A percentile compares a stretch with the other conserved stretches of the same genome.
Evolutionary conservation across 495 filamentous ascomycete species (phyloP).

Genomic region (Xylaria acuta): DNA sequence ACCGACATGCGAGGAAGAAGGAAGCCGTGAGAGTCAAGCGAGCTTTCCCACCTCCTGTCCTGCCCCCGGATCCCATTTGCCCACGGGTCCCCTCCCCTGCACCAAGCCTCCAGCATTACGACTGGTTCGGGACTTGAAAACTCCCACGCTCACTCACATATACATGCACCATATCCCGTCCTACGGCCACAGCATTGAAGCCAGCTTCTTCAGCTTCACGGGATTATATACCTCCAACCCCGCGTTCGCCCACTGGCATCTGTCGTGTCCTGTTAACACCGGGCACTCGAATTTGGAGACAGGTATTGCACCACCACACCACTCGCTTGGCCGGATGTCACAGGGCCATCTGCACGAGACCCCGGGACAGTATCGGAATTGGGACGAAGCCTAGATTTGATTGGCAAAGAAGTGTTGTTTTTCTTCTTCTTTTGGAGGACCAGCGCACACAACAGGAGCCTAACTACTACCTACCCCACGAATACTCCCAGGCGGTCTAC

Average conservation of each 20-base stretch:
- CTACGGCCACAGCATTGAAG: not conserved
- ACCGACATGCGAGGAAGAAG: constrained; percentile 10
- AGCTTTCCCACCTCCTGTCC: constrained; percentile 1
- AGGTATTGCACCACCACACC: constrained; percentile 23
- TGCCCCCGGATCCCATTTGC: constrained; percentile 6
- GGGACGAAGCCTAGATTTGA: constrained; percentile 34
- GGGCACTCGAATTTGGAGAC: constrained; percentile 22
- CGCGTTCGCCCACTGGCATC: constrained; percentile 13
- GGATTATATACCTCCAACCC: constrained; percentile 16
- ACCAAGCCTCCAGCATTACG: constrained; percentile 23
- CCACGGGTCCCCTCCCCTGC: constrained; percentile 22
- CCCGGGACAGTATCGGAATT: constrained; percentile 38
- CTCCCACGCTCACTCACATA: constrained; percentile 21
- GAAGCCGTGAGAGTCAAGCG: constrained; percentile 14
- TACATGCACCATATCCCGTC: constrained; percentile 24
- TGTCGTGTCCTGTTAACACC: constrained; percentile 23
- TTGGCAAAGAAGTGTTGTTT: constrained; percentile 34
- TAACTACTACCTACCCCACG: constrained; percentile 41
- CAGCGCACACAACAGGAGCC: constrained; percentile 37
- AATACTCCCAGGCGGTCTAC: constrained; percentile 38
- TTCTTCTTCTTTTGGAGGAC: constrained; percentile 25
- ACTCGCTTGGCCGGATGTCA: constrained; percentile 28
- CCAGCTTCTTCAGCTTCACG: constrained; percentile 14
- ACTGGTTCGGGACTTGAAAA: constrained; percentile 4
- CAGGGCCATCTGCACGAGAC: constrained; percentile 36